Evolutionary conservation across 2,329 filamentous ascomycete genomes (phyloP).

Genomic region (Fusarium nodosum): DNA sequence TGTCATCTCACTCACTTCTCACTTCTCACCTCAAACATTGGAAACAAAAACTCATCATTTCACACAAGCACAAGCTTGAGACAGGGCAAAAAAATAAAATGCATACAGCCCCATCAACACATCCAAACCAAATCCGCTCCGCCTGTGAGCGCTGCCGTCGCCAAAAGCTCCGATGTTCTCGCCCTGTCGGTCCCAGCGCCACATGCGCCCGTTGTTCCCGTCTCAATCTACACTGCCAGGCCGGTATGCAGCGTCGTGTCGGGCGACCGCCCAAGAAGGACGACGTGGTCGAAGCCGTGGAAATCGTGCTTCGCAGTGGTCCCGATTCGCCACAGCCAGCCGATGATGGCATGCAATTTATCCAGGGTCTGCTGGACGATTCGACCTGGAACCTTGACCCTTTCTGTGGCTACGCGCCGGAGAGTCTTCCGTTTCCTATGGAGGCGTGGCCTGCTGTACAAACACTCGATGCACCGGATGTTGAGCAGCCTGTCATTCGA

Average conservation of each 20-base stretch:
- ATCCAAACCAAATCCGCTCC: conserved; percentile 53
- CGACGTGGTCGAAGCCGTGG: not conserved
- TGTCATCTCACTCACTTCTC: not conserved
- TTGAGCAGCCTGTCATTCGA: conserved; percentile 22
- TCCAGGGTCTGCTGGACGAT: conserved; percentile 39
- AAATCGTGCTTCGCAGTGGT: conserved; percentile 15
- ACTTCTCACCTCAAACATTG: not conserved
- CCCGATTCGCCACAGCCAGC: not conserved
- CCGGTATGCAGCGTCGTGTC: conserved; percentile 51
- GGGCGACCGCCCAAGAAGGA: conserved; percentile 50
- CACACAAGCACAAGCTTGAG: not conserved
- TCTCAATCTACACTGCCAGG: conserved; percentile 49
- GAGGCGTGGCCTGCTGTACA: conserved; percentile 40
- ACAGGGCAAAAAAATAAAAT: conserved; percentile 7
- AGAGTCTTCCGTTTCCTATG: conserved; percentile 38
- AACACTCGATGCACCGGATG: conserved; percentile 16
- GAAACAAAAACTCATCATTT: not conserved
- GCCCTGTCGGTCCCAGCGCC: conserved; percentile 36
- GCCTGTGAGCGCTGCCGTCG: conserved; percentile 53
- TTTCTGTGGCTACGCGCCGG: conserved; percentile 24
- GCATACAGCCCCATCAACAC: conserved; percentile 36
- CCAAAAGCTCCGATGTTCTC: conserved; percentile 53
- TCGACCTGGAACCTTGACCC: conserved; percentile 38
- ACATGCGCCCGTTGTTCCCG: conserved; percentile 51
- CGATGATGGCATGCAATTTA: conserved; percentile 31